Base-by-base conservation (phyloP, 495 filamentous ascomycete species). In the Emericellopsis terricola region DNA sequence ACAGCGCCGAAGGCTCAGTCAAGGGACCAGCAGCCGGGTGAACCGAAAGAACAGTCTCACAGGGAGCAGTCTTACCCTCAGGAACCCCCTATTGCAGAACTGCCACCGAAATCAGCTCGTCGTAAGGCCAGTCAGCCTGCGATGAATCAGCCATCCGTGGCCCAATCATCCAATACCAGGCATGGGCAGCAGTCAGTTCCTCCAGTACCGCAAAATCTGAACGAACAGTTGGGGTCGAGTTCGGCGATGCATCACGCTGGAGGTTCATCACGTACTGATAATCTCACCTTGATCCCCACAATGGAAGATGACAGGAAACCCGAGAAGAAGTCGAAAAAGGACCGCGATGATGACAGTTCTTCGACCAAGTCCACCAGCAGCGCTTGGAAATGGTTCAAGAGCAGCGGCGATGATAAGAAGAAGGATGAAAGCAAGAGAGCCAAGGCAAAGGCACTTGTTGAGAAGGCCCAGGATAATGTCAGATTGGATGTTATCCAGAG, bases 211-310 rank as follows among this genome's bases (percentile, higher is more conserved):
- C 61, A 66, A 35, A 65, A 56, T 3, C 53, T 78, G 20, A 70
- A 69, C 42, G 73, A 81, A 24, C 70, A 26, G 23, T 11, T 79
- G 44, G n/a, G n/a, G n/a, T n/a, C n/a, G n/a, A n/a, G n/a, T 57
- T 68, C 9, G 59, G 61, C 11, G 60, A 66, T 35, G 68, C 75
- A n/a, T 71, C 76, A 5, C 63, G 83, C 78, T 14, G 78, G 74
- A 42, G 72, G 58, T 28, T 74, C 65, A 11, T 43, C 41, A 0
- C 68, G 77, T 13, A 92, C 80, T 1, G 81, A 85, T 48, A 75
- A 63, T 36, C 62, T 91, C 10, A 85, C 82, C 1, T 82, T 86
- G 46, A 84, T 91, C 31, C 85, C 85, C 2, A 91, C 78, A 1
- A 58, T 82, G 33, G 41, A 44, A 17, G 46, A 62, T 2, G 73